These are phyloP conservation scores for Millerozyma miso DNA, from an alignment of 805 yeast genomes.

Conservation along the genomic window DNA sequence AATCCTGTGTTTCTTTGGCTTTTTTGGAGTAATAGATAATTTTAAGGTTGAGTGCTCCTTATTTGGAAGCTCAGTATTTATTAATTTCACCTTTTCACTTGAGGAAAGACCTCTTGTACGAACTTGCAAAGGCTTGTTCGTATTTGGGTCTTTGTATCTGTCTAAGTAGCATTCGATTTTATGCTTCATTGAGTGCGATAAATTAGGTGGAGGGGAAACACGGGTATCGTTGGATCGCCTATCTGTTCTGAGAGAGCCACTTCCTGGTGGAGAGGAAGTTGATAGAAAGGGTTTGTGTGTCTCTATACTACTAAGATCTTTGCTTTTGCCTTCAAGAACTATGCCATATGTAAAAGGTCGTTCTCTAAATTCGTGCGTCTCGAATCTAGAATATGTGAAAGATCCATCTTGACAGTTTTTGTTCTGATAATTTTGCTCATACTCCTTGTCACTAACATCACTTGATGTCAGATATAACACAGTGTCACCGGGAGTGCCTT, in stretches of 20 bases:
- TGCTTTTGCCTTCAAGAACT: neutral
- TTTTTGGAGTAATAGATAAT: slow-evolving; percentile 7
- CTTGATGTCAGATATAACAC: too few species aligned
- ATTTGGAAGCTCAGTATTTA: slow-evolving; percentile 7
- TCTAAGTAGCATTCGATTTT: neutral
- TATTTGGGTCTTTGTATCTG: neutral
- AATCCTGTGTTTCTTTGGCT: neutral
- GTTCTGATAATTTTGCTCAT: neutral
- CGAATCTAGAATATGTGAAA: neutral
- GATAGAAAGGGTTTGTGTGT: too few species aligned
- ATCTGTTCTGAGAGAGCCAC: too few species aligned
- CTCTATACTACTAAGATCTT: too few species aligned
- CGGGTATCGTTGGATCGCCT: neutral
- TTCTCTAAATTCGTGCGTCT: neutral
- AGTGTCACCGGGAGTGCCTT: neutral
- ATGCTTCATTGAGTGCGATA: neutral
- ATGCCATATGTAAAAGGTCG: neutral
- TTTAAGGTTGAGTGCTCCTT: slow-evolving; percentile 4
- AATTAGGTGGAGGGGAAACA: neutral
- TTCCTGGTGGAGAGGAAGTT: too few species aligned
- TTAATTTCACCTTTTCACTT: neutral
- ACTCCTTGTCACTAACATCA: neutral
- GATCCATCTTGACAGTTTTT: neutral
- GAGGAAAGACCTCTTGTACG: neutral
- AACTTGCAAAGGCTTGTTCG: neutral